Conservation (phyloP, 306 rosid species). For the Vigna reflexopilosa region DNA sequence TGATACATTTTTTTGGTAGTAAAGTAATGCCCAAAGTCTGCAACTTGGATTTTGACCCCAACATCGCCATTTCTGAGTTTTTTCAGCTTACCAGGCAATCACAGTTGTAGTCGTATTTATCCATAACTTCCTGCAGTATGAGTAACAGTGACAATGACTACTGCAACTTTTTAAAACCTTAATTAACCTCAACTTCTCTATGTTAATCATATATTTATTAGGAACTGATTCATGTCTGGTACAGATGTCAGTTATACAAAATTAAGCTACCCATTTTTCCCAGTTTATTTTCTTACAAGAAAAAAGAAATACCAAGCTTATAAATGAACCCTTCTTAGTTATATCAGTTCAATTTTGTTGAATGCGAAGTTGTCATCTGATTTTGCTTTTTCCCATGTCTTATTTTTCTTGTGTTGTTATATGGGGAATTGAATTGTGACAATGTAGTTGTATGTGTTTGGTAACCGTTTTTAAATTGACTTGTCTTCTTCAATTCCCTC, state of each 20-base stretch:
- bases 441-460: conserved; percentile 48
- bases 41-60: too few relatives aligned
- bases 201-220: conserved; percentile 35
- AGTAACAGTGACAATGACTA: background rate
- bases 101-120: background rate
- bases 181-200: background rate
- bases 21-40: too few relatives aligned
- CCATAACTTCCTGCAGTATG: background rate
- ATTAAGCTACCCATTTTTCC: conserved; percentile 22
- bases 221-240: conserved; percentile 31
- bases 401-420: conserved; percentile 8
- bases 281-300: background rate
- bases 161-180: background rate
- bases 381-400: background rate
- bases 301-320: background rate
- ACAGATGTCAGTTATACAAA: conserved; percentile 36
- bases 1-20: background rate
- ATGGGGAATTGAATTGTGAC: conserved; percentile 44
- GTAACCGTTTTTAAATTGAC: conserved; percentile 52
- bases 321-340: background rate
- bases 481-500: conserved; percentile 61
- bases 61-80: background rate
- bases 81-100: background rate
- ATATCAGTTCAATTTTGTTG: background rate
- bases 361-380: conserved; percentile 1